Base-by-base conservation (phyloP, 2,329 filamentous ascomycete genomes). In the Aschersonia sp. region DNA sequence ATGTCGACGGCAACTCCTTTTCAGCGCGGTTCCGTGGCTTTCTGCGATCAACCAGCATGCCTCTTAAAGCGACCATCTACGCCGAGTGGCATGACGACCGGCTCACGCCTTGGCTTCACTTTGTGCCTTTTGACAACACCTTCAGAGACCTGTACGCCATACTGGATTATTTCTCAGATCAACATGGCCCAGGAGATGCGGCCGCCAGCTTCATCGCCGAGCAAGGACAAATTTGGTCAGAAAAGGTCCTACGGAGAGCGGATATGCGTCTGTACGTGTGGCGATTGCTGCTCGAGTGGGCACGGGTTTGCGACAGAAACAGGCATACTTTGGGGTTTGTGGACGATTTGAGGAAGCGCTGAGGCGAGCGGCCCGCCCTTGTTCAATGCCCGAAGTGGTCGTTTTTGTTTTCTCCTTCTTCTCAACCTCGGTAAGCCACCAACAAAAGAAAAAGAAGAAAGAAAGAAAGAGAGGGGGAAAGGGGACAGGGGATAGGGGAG, bases 51-150 rank as follows among this genome's bases (percentile, higher is more conserved):
- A 83, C 75, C 1, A 79, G 74, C 43, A 61, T 84, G 35, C 79
- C 80, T 1, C 73, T 87, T 58, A 87, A 87, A 63, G 74, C 78
- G 10, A 86, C 83, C 4, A 71, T 87, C 42, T 87, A 83, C 58
- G 67, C 75, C 7, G 84, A 87, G 59, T 87, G 84, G 84, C 83
- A 87, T 58, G 83, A 87, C 58, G 72, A 76, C 42, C 71, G 83
- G 6, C 67, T 87, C 0, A 64, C 77, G 11, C 76, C 81, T 0
- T 88, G 83, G 83, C 66, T 74, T 52, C 84, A 88, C 62, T 87
- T 84, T 55, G 76, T 81, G 1, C 83, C 84, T 2, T 71, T 87
- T 56, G 80, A 85, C 59, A 83, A 83, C 56, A 74, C 75, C 1
- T 83, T 78, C 50, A 67, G 74, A 46, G 84, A 87, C 44, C 59